Evolutionary conservation across 306 rosid species (phyloP), one percentile per base, ranked within the genome.

Genomic region (Dryas alaskensis): DNA sequence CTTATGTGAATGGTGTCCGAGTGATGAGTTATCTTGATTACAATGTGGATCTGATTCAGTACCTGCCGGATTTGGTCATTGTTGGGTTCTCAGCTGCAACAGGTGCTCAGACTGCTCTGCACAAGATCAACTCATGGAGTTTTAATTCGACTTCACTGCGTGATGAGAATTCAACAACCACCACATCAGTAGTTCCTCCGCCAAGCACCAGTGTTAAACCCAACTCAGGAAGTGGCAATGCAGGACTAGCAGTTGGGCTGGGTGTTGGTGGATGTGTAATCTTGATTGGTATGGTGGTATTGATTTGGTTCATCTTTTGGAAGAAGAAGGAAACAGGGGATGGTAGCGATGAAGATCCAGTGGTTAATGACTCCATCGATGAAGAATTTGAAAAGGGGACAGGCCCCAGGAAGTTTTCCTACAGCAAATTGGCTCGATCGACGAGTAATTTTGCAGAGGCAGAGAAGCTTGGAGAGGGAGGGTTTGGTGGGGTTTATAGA

Each of bases 391-490:
- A 70, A 13, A 55, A 11, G 25, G 65, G 54, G 14, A 57, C 75
- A 0, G 75, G 75, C 8, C 75, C 74, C 0, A 70, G 12, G 65
- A 70, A 70, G 52, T 55, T 70, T 44, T 54, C 53, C 4, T 70
- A 70, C 53, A 55, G 5, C 0, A 8, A 7, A 5, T 55, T 70
- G 65, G 64, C 42, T 13, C 44, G 0, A 17, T 46, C 75, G 0
- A 70, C 75, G 0, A 4, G 3, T 1, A 2, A 55, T 44, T 70
- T 55, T 44, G 9, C 9, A 0, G 14, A 43, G 22, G 44, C 8
- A 22, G 13, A 70, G 10, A 70, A 55, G 65, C 74, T 70, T 19
- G 64, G 74, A 8, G 74, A 69, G 11, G 74, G 63, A 52, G 74
- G 74, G 11, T 69, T 70, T 54, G 74, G 63, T 10, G 74, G 63